Evolutionary conservation across 257 asterid genomes (phyloP).

Genomic region (Solanum chilense): DNA sequence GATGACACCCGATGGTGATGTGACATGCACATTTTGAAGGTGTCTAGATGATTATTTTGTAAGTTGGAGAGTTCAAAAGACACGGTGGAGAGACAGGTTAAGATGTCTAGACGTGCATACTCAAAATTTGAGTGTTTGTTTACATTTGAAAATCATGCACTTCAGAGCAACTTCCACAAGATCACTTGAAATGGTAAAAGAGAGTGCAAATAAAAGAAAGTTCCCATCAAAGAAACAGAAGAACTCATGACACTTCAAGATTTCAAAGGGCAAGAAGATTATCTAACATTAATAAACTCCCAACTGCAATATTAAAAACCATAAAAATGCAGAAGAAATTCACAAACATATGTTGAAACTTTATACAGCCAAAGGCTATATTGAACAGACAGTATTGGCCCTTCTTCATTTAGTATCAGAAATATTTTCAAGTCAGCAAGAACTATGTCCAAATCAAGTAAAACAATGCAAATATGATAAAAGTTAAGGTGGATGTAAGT

Average conservation of each 20-base stretch:
- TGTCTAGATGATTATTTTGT: background rate
- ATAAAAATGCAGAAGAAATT: background rate
- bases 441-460: background rate
- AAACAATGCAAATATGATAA: background rate
- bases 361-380: background rate
- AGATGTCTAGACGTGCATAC: background rate
- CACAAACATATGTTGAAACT: background rate
- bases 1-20: background rate
- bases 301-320: background rate
- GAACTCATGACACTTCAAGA: background rate
- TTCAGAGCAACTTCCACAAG: background rate
- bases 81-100: background rate
- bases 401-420: background rate
- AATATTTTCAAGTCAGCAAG: background rate
- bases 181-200: background rate
- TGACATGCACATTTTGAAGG: background rate
- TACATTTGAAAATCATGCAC: background rate
- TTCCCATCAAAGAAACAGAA: background rate
- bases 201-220: background rate
- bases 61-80: background rate
- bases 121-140: background rate
- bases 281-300: background rate
- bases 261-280: background rate
- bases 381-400: background rate
- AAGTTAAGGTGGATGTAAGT: background rate